Evolutionary conservation across 768 basidiomycete species (phyloP), one percentile per base, ranked within the genome.

Genomic region (Trametes maxima): DNA sequence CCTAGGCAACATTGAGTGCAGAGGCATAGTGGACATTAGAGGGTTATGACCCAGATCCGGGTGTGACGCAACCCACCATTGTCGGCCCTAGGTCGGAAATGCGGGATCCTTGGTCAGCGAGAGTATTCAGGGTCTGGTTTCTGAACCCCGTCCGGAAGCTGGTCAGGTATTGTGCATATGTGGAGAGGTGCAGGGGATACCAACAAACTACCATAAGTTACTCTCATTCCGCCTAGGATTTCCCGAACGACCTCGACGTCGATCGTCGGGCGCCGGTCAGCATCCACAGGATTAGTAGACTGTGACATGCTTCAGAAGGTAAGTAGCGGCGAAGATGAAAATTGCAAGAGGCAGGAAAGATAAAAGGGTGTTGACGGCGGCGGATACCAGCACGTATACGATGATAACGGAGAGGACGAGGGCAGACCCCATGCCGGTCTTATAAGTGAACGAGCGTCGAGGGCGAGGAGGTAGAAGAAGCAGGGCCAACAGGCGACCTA

Each of bases 191-290:
- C 14, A 40, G 16, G 22, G 8, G 8, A 24, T 28, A 66, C 70
- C 24, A 24, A 68, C 69, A 70, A 44, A 0, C 56, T 63, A 1
- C 44, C 54, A 36, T 64, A 43, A 4, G 64, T 67, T 0, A 51
- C 48, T 22, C 62, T 68, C 66, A 68, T 65, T 0, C 36, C 39
- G 1, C 66, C 67, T 7, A 71, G 17, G 14, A 65, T 28, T n/a
- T 68, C 65, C 6, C 54, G 51, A 2, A 69, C 35, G 17, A 56
- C 61, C 16, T 12, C 35, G 6, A 43, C 28, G 33, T 67, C 58
- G 17, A 65, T 60, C 7, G 44, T 12, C 3, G 47, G 10, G 12
- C 47, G 16, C 16, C 36, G 35, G n/a, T 16, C 13, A 10, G 21
- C 45, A 16, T 5, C 19, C 43, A 12, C 19, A 3, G 37, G n/a